Evolutionary conservation across 208 protist species (phyloP).

Genomic region (Porcisia deanei): DNA sequence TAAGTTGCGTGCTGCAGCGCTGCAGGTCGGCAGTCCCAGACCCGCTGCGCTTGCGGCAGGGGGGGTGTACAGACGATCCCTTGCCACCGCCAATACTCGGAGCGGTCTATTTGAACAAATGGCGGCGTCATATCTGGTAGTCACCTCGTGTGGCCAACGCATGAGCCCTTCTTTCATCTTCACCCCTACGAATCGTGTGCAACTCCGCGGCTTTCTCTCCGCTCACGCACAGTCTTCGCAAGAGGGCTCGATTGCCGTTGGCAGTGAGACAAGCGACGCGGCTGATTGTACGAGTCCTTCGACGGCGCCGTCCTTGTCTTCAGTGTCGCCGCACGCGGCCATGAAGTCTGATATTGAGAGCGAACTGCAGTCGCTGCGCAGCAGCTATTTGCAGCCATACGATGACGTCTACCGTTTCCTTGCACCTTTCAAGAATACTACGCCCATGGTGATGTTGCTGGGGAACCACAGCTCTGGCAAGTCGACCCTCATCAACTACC

Average conservation of each 20-base stretch:
- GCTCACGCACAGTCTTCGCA: not conserved
- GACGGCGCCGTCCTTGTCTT: not conserved
- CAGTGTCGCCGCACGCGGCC: not conserved
- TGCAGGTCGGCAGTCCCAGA: not conserved
- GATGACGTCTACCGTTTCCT: constrained; percentile 34
- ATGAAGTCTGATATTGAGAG: constrained; percentile 37
- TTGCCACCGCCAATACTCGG: not conserved
- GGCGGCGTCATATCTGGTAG: not conserved
- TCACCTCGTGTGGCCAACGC: not conserved
- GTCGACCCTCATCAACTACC: constrained; percentile 90
- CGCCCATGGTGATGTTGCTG: constrained; percentile 88
- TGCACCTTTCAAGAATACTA: constrained; percentile 48
- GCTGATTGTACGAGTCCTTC: not conserved
- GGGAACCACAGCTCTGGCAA: constrained; percentile 93
- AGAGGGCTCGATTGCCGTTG: not conserved
- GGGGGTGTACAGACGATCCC: not conserved
- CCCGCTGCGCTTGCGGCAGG: not conserved
- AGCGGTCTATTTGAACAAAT: not conserved
- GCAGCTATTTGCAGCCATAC: constrained; percentile 35
- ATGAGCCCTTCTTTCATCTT: not conserved
- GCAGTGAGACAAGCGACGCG: too few relatives aligned
- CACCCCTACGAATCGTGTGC: not conserved
- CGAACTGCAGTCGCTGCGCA: constrained; percentile 31
- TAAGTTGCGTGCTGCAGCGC: not conserved
- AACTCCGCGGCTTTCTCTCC: constrained; percentile 1